phyloP scores from a whole-genome alignment of 768 basidiomycete genomes.

The Russula lepida region DNA sequence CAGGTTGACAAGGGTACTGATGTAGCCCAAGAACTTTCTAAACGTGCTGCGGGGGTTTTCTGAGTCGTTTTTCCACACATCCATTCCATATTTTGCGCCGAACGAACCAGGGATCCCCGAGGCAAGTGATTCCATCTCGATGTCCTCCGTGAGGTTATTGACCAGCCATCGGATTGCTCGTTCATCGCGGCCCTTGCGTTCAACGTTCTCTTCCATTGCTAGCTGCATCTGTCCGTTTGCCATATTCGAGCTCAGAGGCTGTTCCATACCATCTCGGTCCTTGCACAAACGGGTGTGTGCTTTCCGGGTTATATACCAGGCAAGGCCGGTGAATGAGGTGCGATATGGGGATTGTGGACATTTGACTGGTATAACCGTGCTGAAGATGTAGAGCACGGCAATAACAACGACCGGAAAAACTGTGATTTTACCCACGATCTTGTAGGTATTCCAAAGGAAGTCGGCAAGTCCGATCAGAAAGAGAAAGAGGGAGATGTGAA shows the following conservation, averaged over 20 bases:
- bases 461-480: constrained; percentile 43
- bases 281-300: not conserved
- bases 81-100: not conserved
- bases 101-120: constrained; percentile 13
- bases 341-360: constrained; percentile 13
- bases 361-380: constrained; percentile 1
- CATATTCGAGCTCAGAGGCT: constrained; percentile 10
- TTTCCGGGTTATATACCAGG: constrained; percentile 7
- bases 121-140: constrained; percentile 14
- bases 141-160: not conserved
- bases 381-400: constrained; percentile 9
- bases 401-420: constrained; percentile 3
- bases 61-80: not conserved
- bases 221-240: constrained; percentile 13
- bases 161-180: constrained; percentile 13
- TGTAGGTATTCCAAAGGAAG: constrained; percentile 32
- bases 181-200: constrained; percentile 9
- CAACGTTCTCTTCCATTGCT: constrained; percentile 8
- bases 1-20: not conserved
- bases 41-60: not conserved
- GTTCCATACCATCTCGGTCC: not conserved
- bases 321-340: constrained; percentile 1
- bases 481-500: constrained; percentile 41
- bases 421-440: not conserved
- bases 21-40: not conserved